Evolutionary conservation across 192 early-diverging fungal genomes (phyloP).

Genomic region (Polychytrium aggregatum): DNA sequence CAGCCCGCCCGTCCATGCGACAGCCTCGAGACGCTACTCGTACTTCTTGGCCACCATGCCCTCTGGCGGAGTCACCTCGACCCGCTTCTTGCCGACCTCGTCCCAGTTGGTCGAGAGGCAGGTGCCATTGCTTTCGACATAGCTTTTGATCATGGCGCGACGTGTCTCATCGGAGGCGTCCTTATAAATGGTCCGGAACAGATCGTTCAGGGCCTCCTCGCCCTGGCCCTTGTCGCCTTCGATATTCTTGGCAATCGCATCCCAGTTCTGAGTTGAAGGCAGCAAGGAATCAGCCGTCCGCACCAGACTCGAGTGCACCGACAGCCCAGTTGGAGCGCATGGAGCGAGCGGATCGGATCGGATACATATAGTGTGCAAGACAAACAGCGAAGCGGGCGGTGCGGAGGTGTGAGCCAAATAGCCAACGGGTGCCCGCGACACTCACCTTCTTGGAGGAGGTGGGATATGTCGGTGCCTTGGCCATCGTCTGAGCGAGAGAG

Average conservation of each 20-base stretch:
- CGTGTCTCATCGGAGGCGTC: conserved; percentile 79
- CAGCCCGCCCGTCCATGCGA: too few relatives aligned
- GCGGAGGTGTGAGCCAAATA: too few relatives aligned
- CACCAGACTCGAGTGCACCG: too few relatives aligned
- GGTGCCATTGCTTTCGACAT: conserved; percentile 90
- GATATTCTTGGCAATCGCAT: conserved; percentile 62
- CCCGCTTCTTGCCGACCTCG: conserved; percentile 72
- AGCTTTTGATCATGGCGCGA: conserved; percentile 97
- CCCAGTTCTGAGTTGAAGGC: too few relatives aligned
- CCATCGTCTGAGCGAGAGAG: too few relatives aligned
- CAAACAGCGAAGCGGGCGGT: too few relatives aligned
- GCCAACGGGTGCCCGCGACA: background rate
- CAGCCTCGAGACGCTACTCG: too few relatives aligned
- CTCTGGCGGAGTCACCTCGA: conserved; percentile 83
- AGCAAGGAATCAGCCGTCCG: too few relatives aligned
- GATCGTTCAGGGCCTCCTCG: conserved; percentile 76
- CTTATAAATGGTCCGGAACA: conserved; percentile 89
- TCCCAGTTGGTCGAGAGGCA: conserved; percentile 91
- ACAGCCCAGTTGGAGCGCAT: too few relatives aligned
- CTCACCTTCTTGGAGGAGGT: conserved; percentile 30
- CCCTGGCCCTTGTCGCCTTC: conserved; percentile 76
- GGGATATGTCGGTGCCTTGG: conserved; percentile 35
- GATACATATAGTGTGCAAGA: too few relatives aligned
- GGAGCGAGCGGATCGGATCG: too few relatives aligned
- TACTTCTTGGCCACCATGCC: conserved; percentile 78